phyloP scores from a whole-genome alignment of 2,329 filamentous ascomycete genomes.

The Fonsecaea multimorphosa region DNA sequence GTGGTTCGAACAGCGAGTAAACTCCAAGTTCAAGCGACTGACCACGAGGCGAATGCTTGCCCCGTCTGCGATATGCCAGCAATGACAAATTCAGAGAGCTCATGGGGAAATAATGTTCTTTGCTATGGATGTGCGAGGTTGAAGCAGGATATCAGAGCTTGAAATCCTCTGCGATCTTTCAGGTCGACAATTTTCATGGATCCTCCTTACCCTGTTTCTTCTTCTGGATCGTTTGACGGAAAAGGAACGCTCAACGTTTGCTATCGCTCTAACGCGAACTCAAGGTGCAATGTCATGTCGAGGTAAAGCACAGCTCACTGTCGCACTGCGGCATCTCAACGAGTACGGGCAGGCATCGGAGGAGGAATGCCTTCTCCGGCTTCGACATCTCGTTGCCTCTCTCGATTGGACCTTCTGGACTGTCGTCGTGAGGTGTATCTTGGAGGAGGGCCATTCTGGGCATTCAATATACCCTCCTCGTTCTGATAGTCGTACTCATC shows the following conservation, averaged over 20 bases:
- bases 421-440: slow-evolving; percentile 40
- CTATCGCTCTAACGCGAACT: background rate
- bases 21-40: slow-evolving; percentile 56
- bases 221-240: background rate
- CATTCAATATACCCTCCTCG: slow-evolving; percentile 40
- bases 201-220: background rate
- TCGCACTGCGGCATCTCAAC: slow-evolving; percentile 18
- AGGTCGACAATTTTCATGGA: background rate
- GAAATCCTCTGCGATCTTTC: background rate
- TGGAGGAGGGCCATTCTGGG: slow-evolving; percentile 34
- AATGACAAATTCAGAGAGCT: background rate
- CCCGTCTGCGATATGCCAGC: slow-evolving; percentile 53
- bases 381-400: slow-evolving; percentile 41
- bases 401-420: slow-evolving; percentile 37
- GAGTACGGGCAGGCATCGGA: slow-evolving; percentile 35
- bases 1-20: slow-evolving; percentile 92
- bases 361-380: slow-evolving; percentile 31
- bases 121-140: slow-evolving; percentile 56
- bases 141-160: slow-evolving; percentile 37
- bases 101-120: slow-evolving; percentile 17
- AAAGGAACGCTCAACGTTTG: slow-evolving; percentile 13
- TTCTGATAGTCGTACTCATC: slow-evolving; percentile 39
- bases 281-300: background rate
- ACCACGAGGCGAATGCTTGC: slow-evolving; percentile 70
- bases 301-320: background rate